Evolutionary conservation across 176 grass and related monocot genomes (phyloP), one percentile per base, ranked within the genome.

Genomic region (Phyllostachys edulis): DNA sequence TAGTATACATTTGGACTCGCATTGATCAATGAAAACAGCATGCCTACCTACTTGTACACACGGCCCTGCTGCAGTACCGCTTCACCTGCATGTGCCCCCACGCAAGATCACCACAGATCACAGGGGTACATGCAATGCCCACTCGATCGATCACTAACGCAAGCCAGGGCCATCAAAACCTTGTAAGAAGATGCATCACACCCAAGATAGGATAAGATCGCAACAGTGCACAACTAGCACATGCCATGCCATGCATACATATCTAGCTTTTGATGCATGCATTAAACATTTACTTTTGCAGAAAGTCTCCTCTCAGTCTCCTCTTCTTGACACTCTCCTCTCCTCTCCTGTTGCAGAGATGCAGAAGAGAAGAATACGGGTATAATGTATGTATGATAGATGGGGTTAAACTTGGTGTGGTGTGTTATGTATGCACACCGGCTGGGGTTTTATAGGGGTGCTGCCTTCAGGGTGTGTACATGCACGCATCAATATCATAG

Each of bases 391-490:
- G 51, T 36, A 12, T 66, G 61, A 54, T 29, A 71, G 59, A 61
- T 66, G 46, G 74, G 66, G 67, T 73, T 56, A 62, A 70, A 32
- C 63, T 76, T 15, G 78, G 5, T 84, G 75, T 87, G 80, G 61
- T 79, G 89, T 46, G 45, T 52, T 15, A 57, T 69, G 50, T 26
- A 44, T 29, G 59, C 41, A 36, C 29, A 57, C 24, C 9, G 17
- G 61, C 8, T 20, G 8, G 46, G 80, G 16, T 83, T 75, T 79
- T 90, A 90, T 87, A 90, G 61, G 42, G 72, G 17, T 4, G 42
- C 5, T 63, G 7, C 23, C 62, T 70, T 39, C 39, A 84, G 44
- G 69, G 14, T 21, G 9, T 5, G 21, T 11, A 2, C 36, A n/a
- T 13, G 24, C 24, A 10, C 18, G 46, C 45, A 18, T 63, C 5